Evolutionary conservation across 2,329 filamentous ascomycete species (phyloP).

Genomic region (Sporothrix inflata): DNA sequence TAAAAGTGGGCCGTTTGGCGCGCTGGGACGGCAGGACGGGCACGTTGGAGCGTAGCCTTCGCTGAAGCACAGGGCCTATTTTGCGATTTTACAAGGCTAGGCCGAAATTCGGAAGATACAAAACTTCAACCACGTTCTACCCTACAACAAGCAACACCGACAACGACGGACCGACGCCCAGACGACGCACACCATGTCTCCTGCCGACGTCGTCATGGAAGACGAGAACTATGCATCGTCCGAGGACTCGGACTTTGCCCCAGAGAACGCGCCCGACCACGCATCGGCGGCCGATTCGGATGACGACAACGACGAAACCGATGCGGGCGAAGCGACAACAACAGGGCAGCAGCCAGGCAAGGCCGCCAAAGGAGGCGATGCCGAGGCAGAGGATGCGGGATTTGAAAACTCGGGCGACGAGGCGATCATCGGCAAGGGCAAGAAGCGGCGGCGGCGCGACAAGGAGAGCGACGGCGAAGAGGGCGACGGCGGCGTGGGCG

Average conservation of each 20-base stretch:
- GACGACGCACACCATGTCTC: conserved; percentile 44
- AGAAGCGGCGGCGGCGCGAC: conserved; percentile 54
- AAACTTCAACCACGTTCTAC: too few species aligned
- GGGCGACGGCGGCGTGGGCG: conserved; percentile 62
- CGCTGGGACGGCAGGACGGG: background rate
- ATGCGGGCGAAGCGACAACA: conserved; percentile 7
- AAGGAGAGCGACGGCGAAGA: conserved; percentile 55
- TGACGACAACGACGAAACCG: conserved; percentile 38
- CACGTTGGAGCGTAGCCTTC: background rate
- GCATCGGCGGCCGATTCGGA: conserved; percentile 55
- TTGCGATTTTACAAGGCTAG: background rate
- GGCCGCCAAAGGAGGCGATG: conserved; percentile 38
- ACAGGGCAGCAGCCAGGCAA: conserved; percentile 30
- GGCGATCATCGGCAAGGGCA: conserved; percentile 65
- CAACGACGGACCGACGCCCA: conserved; percentile 27
- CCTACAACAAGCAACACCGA: background rate
- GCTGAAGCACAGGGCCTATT: background rate
- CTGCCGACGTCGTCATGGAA: conserved; percentile 46
- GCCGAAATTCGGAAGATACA: background rate
- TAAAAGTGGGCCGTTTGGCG: background rate
- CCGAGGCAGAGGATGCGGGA: conserved; percentile 51
- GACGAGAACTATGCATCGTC: conserved; percentile 66
- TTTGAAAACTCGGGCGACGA: conserved; percentile 75
- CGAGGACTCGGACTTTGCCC: conserved; percentile 74
- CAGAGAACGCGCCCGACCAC: conserved; percentile 53